Percentiles rank a stretch among this genome's conserved stretches.
Conservation (phyloP, 2,329 filamentous ascomycete genomes). For the Aspergillus bombycis region DNA sequence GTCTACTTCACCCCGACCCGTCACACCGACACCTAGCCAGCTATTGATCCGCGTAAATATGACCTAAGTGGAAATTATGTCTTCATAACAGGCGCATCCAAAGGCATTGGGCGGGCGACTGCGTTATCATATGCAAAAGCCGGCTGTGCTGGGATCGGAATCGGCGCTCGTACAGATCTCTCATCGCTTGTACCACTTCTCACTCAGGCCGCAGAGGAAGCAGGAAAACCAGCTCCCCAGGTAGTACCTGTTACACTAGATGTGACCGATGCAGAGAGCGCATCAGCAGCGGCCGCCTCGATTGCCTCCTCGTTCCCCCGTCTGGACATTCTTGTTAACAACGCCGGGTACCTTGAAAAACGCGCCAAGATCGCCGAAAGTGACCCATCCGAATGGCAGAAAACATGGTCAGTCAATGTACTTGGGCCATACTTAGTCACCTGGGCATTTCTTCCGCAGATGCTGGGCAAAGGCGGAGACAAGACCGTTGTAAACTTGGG, state of each 20-base stretch:
- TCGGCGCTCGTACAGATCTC: neutral
- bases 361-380: conserved; percentile 33
- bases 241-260: conserved; percentile 51
- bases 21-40: conserved; percentile 1
- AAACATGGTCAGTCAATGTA: conserved; percentile 53
- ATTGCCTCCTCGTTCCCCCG: conserved; percentile 35
- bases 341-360: conserved; percentile 44
- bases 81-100: neutral
- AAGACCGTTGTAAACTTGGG: conserved; percentile 54
- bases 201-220: conserved; percentile 1
- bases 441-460: conserved; percentile 51
- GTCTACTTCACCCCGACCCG: neutral
- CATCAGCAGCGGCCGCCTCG: conserved; percentile 38
- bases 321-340: conserved; percentile 55
- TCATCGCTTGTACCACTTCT: neutral
- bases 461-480: conserved; percentile 25
- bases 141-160: neutral
- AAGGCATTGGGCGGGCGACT: conserved; percentile 1
- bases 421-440: conserved; percentile 51
- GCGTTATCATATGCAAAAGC: neutral
- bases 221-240: conserved; percentile 31
- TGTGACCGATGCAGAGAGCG: conserved; percentile 42
- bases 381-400: conserved; percentile 45
- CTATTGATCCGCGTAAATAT: neutral
- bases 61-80: neutral